phyloP scores from a whole-genome alignment of 257 asterid species.

The Fraxinus americana region DNA sequence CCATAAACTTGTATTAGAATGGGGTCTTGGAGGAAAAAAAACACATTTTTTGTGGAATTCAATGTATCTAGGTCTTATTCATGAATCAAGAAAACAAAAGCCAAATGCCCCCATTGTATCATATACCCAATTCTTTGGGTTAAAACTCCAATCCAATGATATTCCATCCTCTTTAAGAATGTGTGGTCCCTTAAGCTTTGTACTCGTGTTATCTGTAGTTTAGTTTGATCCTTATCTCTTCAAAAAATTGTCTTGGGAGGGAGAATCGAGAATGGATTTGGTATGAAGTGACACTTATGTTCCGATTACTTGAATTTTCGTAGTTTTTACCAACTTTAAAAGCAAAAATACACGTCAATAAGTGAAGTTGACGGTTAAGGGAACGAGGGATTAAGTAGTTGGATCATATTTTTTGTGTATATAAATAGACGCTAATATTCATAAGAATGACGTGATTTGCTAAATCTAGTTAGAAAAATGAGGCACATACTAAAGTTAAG shows the following conservation, averaged over 20 bases:
- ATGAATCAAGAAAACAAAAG: not conserved
- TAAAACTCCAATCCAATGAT: constrained; percentile 1
- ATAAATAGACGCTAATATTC: too few relatives aligned
- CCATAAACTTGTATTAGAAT: not conserved
- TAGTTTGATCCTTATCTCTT: constrained; percentile 18
- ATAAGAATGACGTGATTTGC: not conserved
- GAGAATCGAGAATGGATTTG: not conserved
- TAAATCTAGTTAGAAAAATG: not conserved
- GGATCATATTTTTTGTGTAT: not conserved
- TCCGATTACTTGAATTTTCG: too few relatives aligned
- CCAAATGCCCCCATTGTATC: not conserved
- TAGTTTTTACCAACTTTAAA: too few relatives aligned
- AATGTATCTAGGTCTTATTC: not conserved
- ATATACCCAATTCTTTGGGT: not conserved
- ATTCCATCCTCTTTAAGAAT: not conserved
- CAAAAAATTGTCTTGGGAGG: not conserved
- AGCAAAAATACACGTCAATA: too few relatives aligned
- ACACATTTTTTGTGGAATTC: not conserved
- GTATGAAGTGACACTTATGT: not conserved
- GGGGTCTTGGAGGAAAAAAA: not conserved
- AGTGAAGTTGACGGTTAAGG: too few relatives aligned
- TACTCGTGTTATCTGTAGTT: constrained; percentile 18
- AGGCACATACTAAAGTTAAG: too few relatives aligned
- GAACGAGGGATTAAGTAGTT: not conserved
- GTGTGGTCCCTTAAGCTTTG: constrained; percentile 40